Conservation (phyloP, 495 filamentous ascomycete genomes). For the Poronia punctata region DNA sequence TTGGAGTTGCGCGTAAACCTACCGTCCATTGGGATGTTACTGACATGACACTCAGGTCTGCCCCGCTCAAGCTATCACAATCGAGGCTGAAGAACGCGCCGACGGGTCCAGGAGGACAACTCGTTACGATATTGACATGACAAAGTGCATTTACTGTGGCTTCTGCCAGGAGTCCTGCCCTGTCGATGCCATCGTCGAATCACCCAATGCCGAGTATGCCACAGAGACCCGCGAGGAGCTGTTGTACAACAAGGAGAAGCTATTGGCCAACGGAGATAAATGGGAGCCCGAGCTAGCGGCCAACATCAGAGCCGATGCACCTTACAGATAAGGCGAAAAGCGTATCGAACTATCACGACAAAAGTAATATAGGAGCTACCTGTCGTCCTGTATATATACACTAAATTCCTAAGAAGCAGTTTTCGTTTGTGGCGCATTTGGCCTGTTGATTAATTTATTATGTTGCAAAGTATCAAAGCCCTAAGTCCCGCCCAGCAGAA, state of each 20-base stretch:
- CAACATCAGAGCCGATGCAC: conserved; percentile 77
- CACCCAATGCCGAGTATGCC: conserved; percentile 94
- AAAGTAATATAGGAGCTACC: background rate
- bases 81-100: conserved; percentile 95
- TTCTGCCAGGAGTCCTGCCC: conserved; percentile 99
- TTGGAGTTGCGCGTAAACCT: background rate
- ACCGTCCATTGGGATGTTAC: background rate
- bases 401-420: conserved; percentile 19
- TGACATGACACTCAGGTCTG: conserved; percentile 53
- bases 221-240: conserved; percentile 96
- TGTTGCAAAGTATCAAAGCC: too few relatives aligned
- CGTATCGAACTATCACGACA: background rate
- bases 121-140: conserved; percentile 99
- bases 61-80: conserved; percentile 94
- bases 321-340: conserved; percentile 60
- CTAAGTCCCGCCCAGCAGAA: too few relatives aligned
- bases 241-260: conserved; percentile 94
- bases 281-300: conserved; percentile 98
- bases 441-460: conserved; percentile 8
- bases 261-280: conserved; percentile 85
- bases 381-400: conserved; percentile 25
- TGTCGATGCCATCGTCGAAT: conserved; percentile 96
- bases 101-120: conserved; percentile 93
- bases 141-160: conserved; percentile 99
- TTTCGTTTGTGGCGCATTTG: conserved; percentile 7